phyloP scores from a whole-genome alignment of 305 asterid genomes.

The Vinca major region DNA sequence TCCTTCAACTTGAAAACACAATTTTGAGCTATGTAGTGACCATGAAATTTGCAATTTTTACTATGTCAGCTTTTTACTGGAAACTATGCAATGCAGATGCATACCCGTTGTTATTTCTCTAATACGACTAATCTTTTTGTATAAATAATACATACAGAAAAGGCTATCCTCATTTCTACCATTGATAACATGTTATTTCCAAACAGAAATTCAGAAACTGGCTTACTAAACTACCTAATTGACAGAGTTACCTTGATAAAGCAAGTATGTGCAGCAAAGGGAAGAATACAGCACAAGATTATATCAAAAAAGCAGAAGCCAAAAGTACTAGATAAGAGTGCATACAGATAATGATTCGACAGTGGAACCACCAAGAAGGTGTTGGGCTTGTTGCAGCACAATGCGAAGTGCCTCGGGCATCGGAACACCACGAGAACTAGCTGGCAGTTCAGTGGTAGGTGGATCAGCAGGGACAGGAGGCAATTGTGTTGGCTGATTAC shows the following conservation, averaged over 20 bases:
- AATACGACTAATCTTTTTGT: background rate
- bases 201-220: background rate
- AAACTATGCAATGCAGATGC: too few relatives aligned
- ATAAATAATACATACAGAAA: background rate
- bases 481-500: conserved; percentile 39
- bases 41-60: too few relatives aligned
- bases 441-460: conserved; percentile 42
- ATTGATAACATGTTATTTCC: background rate
- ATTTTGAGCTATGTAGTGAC: too few relatives aligned
- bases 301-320: too few relatives aligned
- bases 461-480: conserved; percentile 23
- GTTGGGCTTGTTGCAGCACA: conserved; percentile 51
- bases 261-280: background rate
- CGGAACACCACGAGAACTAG: conserved; percentile 47
- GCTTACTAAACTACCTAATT: background rate
- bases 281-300: background rate
- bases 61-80: too few relatives aligned
- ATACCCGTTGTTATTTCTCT: background rate
- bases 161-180: background rate
- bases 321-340: conserved; percentile 2
- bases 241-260: background rate
- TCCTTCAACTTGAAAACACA: too few relatives aligned
- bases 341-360: conserved; percentile 72
- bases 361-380: conserved; percentile 54
- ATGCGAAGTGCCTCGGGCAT: conserved; percentile 56